Base-by-base conservation (phyloP, 495 filamentous ascomycete genomes). In the Sabuloglossum arenarium region DNA sequence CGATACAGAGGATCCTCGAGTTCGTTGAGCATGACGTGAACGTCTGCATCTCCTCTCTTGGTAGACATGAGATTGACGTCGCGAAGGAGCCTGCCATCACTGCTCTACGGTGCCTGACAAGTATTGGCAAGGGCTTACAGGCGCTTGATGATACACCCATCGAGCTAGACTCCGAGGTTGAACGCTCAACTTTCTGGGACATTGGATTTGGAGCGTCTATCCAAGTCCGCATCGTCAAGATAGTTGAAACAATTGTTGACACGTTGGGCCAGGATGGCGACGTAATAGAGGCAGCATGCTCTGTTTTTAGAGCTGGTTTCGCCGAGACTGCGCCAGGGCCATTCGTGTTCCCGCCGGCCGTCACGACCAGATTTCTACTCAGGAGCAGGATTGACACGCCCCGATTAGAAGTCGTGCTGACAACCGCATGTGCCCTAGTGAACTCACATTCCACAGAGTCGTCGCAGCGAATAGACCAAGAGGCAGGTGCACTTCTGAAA, bases 71-170 rank as follows among this genome's bases (percentile, higher is more conserved):
- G 10, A 66, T 60, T 46, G 46, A 65, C 61, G 66, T 63, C 29
- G 67, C 67, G 30, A 66, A 55, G 63, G 80, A 70, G 56, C 68
- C 61, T 56, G 74, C 61, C 65, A 75, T 58, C 60, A 66, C 82
- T 24, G 80, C 80, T 6, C 71, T 95, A 30, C 73, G 80, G 51
- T 93, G 85, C 60, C 73, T 96, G 25, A 72, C 74, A 32, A 82
- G 76, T 53, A 83, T 96, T 60, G 88, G 84, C 11, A 86, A 79
- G 61, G 86, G 84, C n/a, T 68, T 90, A 39, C 84, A 90, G 61
- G 73, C 75, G 5, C 81, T 84, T 14, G 74, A 78, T 34, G 85
- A 93, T 56, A 68, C 77, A 8, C 71, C 79, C 21, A 73, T 93
- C 29, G 83, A 93, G 49, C 68, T 81, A 23, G 79, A 81, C 24